Conservation (phyloP, 805 yeast genomes). For the Hemisphaericaspora nanyangensis region DNA sequence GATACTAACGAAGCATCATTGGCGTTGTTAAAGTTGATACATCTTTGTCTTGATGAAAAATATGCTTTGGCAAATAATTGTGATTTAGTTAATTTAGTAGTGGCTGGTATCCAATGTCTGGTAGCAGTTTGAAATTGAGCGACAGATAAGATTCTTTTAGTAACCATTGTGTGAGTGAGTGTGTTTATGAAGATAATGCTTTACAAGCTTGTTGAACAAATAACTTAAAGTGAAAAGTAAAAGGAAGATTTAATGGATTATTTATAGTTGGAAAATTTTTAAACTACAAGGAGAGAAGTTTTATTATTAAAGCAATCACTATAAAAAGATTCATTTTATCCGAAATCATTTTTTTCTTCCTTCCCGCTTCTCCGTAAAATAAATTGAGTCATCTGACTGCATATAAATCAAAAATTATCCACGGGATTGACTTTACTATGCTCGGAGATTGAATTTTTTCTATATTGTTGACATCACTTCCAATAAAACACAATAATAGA, state of each 20-base stretch:
- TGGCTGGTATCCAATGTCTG: slow-evolving; percentile 38
- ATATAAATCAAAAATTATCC: neutral
- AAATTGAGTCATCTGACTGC: neutral
- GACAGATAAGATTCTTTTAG: slow-evolving; percentile 28
- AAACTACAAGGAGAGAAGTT: too few relatives aligned
- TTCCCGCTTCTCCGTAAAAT: neutral
- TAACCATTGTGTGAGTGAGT: slow-evolving; percentile 16
- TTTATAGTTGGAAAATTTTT: too few relatives aligned
- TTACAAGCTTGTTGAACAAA: too few relatives aligned
- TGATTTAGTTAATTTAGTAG: slow-evolving; percentile 2
- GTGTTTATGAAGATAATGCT: too few relatives aligned
- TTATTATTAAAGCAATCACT: too few relatives aligned
- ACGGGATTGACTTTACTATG: too few relatives aligned
- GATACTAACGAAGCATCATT: slow-evolving; percentile 29
- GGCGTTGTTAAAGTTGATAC: slow-evolving; percentile 29
- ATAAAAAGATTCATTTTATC: neutral
- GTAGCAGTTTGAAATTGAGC: slow-evolving; percentile 39
- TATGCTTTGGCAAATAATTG: slow-evolving; percentile 3
- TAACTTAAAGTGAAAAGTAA: too few relatives aligned
- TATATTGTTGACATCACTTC: too few relatives aligned
- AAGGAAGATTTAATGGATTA: too few relatives aligned
- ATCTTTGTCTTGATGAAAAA: slow-evolving; percentile 35
- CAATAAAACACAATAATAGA: too few relatives aligned
- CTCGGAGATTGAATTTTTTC: too few relatives aligned
- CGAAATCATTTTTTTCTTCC: neutral